phyloP scores from a whole-genome alignment of 345 rosid species.

The Aquilaria sinensis region DNA sequence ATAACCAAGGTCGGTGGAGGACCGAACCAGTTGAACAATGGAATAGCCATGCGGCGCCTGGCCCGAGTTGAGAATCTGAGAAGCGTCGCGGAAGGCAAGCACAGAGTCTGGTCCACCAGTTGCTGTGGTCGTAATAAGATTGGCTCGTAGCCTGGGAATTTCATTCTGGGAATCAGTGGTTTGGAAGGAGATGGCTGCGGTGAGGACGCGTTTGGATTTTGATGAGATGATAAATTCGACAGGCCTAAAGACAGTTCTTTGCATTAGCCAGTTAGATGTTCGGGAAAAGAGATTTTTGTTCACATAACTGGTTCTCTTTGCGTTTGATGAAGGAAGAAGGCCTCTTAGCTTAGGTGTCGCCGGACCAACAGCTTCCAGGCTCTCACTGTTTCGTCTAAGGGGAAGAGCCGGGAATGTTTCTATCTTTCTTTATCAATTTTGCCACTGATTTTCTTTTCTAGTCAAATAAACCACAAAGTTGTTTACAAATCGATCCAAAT shows the following conservation, averaged over 20 bases:
- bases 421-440: no score
- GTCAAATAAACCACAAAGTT: no score
- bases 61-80: conserved; percentile 30
- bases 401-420: no score
- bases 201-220: conserved; percentile 1
- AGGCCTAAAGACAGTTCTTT: conserved; percentile 15
- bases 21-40: conserved; percentile 47
- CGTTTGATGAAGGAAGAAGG: no score
- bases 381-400: no score
- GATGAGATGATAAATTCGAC: conserved; percentile 9
- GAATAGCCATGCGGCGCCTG: conserved; percentile 27
- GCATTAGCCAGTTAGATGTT: conserved; percentile 16
- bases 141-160: conserved; percentile 12
- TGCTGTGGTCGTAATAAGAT: conserved; percentile 18
- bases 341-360: no score
- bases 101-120: conserved; percentile 18
- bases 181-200: background rate
- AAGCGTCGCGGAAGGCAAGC: conserved; percentile 22
- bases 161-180: background rate
- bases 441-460: no score
- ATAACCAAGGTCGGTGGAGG: conserved; percentile 39
- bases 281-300: background rate
- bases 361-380: no score
- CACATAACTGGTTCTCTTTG: no score
- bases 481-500: no score